phyloP scores from a whole-genome alignment of 176 grass and related monocot species.

The Aegilops tauschii region DNA sequence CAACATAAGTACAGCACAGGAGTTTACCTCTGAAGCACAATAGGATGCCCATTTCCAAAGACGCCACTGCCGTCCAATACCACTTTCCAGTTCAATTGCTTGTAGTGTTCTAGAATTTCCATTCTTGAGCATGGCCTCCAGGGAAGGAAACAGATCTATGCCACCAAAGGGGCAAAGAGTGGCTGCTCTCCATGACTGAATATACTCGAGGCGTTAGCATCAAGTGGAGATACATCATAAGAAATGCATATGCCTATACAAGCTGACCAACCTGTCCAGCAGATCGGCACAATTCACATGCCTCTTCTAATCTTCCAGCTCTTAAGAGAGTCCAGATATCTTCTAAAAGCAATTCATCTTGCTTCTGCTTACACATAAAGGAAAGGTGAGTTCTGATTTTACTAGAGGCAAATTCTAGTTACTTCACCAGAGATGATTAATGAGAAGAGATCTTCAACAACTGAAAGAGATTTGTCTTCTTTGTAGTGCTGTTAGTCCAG shows the following conservation, averaged over 20 bases:
- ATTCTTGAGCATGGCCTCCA: slow-evolving; percentile 80
- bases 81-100: slow-evolving; percentile 91
- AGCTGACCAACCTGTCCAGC: slow-evolving; percentile 72
- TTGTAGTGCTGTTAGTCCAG: neutral
- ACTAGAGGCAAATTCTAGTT: neutral
- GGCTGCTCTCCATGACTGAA: slow-evolving; percentile 93
- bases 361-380: slow-evolving; percentile 66
- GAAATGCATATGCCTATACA: neutral
- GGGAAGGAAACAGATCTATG: slow-evolving; percentile 76
- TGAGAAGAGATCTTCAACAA: neutral
- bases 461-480: neutral
- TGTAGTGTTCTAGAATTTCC: slow-evolving; percentile 77
- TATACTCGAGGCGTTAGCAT: slow-evolving; percentile 4
- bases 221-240: slow-evolving; percentile 9
- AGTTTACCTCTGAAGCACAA: slow-evolving; percentile 84
- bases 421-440: slow-evolving; percentile 18
- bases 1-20: neutral
- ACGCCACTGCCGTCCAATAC: slow-evolving; percentile 73
- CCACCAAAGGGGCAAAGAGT: slow-evolving; percentile 91
- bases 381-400: neutral
- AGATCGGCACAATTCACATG: slow-evolving; percentile 89
- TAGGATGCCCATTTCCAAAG: slow-evolving; percentile 99
- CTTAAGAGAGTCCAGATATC: slow-evolving; percentile 95
- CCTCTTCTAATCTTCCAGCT: slow-evolving; percentile 92
- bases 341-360: slow-evolving; percentile 94